A percentile compares a stretch with the other conserved stretches of the same genome.
Conservation (phyloP, 805 yeast genomes). For the Torulaspora franciscae region DNA sequence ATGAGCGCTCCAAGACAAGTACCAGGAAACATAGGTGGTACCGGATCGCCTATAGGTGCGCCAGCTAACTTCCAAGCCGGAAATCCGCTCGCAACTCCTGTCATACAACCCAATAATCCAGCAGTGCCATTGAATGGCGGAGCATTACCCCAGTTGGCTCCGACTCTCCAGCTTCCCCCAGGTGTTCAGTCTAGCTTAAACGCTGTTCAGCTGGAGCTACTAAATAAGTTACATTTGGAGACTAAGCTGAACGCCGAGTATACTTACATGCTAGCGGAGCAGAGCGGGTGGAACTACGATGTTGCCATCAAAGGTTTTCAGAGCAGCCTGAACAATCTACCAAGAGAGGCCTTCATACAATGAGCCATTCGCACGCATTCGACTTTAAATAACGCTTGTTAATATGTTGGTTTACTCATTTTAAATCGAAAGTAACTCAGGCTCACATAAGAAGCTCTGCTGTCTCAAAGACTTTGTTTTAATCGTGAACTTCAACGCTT, state of each 20-base stretch:
- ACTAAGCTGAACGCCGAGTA: slow-evolving; percentile 77
- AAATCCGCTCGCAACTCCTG: neutral
- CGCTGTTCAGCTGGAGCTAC: slow-evolving; percentile 56
- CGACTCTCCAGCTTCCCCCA: slow-evolving; percentile 47
- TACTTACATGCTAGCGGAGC: slow-evolving; percentile 78
- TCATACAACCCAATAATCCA: slow-evolving; percentile 1
- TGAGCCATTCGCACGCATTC: neutral
- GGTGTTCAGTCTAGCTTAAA: slow-evolving; percentile 48
- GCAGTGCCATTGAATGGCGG: slow-evolving; percentile 8
- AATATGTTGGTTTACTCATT: neutral
- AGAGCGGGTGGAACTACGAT: slow-evolving; percentile 77
- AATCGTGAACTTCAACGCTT: neutral
- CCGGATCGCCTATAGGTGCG: neutral
- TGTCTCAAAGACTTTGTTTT: neutral
- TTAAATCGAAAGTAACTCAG: neutral
- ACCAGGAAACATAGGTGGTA: neutral
- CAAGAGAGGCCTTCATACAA: slow-evolving; percentile 49
- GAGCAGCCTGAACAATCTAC: slow-evolving; percentile 56
- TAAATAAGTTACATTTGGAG: slow-evolving; percentile 59
- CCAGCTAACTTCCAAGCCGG: neutral
- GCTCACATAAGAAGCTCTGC: neutral
- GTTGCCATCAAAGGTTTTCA: slow-evolving; percentile 66
- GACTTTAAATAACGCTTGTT: neutral
- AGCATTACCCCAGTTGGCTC: slow-evolving; percentile 15
- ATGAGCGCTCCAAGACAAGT: slow-evolving; percentile 8